Conservation (phyloP, 768 basidiomycete species). For the Naganishia kalamii region DNA sequence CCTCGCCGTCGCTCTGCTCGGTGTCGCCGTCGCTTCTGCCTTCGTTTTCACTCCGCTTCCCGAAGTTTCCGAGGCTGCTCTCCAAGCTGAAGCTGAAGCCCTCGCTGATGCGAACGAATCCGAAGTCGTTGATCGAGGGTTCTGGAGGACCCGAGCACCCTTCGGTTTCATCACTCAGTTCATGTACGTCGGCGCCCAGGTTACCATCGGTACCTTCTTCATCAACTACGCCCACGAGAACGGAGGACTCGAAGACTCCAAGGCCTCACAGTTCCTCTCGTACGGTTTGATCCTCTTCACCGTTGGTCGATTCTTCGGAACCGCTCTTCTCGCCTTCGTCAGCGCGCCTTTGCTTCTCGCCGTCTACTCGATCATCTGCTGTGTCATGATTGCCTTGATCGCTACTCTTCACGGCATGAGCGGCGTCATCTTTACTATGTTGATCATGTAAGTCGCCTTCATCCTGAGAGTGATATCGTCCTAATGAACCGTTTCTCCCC, state of each 20-base stretch:
- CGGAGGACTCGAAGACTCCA: constrained; percentile 54
- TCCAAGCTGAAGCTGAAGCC: constrained; percentile 27
- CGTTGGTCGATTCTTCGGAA: constrained; percentile 34
- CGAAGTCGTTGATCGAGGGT: constrained; percentile 50
- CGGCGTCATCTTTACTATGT: constrained; percentile 60
- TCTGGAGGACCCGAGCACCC: constrained; percentile 64
- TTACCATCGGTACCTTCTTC: constrained; percentile 46
- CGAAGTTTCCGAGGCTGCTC: constrained; percentile 31
- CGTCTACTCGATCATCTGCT: constrained; percentile 55
- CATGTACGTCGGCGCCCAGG: constrained; percentile 48
- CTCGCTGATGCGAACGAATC: constrained; percentile 46
- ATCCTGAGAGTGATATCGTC: constrained; percentile 55
- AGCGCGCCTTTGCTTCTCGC: constrained; percentile 62
- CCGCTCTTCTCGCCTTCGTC: constrained; percentile 56
- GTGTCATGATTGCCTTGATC: constrained; percentile 54
- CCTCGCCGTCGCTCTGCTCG: constrained; percentile 36
- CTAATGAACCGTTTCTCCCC: too few relatives aligned
- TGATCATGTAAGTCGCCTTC: too few relatives aligned
- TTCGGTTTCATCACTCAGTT: constrained; percentile 66
- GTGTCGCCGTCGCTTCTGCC: constrained; percentile 27
- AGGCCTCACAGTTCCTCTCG: constrained; percentile 62
- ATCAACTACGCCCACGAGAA: constrained; percentile 59
- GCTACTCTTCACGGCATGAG: constrained; percentile 54
- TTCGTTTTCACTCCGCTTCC: constrained; percentile 35
- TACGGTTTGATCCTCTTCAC: constrained; percentile 46